phyloP scores from a whole-genome alignment of 2,329 filamentous ascomycete genomes.

The Colletotrichum kahawae region DNA sequence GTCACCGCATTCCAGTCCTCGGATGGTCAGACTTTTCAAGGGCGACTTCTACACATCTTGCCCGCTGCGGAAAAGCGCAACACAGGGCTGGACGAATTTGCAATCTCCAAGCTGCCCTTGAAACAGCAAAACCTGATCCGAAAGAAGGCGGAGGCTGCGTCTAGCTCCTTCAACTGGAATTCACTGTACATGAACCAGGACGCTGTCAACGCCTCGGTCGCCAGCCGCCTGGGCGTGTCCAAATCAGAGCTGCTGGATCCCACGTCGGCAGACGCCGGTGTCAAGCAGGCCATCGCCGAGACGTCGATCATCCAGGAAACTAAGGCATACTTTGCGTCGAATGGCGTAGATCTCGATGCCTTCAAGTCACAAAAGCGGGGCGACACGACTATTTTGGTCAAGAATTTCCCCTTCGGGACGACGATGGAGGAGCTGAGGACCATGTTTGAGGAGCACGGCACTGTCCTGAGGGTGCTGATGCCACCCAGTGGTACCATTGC shows the following conservation, averaged over 20 bases:
- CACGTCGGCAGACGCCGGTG: conserved; percentile 91
- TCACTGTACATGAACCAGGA: conserved; percentile 99
- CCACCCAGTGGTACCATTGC: conserved; percentile 92
- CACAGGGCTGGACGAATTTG: conserved; percentile 83
- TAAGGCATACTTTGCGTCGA: conserved; percentile 85
- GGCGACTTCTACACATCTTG: conserved; percentile 88
- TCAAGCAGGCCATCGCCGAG: conserved; percentile 96
- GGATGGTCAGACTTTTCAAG: conserved; percentile 90
- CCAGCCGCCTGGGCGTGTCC: conserved; percentile 83
- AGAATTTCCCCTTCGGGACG: conserved; percentile 91
- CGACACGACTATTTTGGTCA: conserved; percentile 87
- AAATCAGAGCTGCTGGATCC: conserved; percentile 94
- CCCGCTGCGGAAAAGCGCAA: conserved; percentile 84
- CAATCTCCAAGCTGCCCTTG: conserved; percentile 86
- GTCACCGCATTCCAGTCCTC: conserved; percentile 78
- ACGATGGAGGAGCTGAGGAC: conserved; percentile 78
- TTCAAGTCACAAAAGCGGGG: conserved; percentile 87
- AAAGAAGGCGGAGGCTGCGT: conserved; percentile 80
- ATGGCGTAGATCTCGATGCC: conserved; percentile 89
- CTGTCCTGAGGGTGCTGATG: conserved; percentile 83
- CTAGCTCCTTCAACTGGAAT: conserved; percentile 90
- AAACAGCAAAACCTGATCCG: conserved; percentile 94
- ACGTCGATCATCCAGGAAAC: conserved; percentile 96
- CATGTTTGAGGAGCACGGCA: conserved; percentile 85
- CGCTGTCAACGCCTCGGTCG: conserved; percentile 89